These are phyloP conservation scores for Simplicillium sp. DNA, from an alignment of 2,329 filamentous ascomycete species.

Conservation along the genomic window DNA sequence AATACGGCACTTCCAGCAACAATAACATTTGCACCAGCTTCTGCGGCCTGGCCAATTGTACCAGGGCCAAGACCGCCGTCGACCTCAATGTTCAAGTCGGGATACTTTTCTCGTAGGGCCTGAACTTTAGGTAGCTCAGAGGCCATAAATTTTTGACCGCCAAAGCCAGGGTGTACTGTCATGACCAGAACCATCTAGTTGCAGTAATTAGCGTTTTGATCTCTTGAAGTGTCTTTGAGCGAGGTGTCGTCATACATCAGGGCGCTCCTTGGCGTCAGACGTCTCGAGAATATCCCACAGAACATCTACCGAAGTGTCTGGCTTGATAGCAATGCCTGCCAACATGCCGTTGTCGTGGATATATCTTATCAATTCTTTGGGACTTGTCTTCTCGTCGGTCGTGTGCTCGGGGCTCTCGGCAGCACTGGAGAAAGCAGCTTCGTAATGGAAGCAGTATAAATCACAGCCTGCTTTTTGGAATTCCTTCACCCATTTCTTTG, in stretches of 20 bases:
- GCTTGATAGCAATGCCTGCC: constrained; percentile 93
- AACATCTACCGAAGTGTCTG: constrained; percentile 81
- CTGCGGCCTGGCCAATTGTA: constrained; percentile 89
- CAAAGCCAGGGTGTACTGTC: constrained; percentile 96
- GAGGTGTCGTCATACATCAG: constrained; percentile 71
- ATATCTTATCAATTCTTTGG: constrained; percentile 76
- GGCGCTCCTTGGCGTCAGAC: constrained; percentile 61
- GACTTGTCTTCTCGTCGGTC: constrained; percentile 65
- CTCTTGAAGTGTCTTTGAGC: too few relatives aligned
- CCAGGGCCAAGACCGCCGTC: constrained; percentile 82
- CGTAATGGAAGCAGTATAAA: constrained; percentile 99
- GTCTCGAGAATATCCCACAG: constrained; percentile 82
- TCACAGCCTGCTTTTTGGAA: constrained; percentile 93
- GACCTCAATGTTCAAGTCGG: constrained; percentile 92
- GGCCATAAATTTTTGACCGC: constrained; percentile 97
- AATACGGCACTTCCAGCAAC: constrained; percentile 96
- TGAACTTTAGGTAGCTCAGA: constrained; percentile 90
- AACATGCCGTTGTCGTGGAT: constrained; percentile 84
- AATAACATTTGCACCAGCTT: constrained; percentile 95
- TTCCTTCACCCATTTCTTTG: constrained; percentile 95
- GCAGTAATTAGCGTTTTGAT: constrained; percentile 2
- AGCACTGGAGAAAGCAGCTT: constrained; percentile 82
- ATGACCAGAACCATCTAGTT: constrained; percentile 92
- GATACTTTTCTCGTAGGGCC: constrained; percentile 74
- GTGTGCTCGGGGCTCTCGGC: constrained; percentile 67